Conservation (phyloP, 192 early-diverging fungal species). For the Podila epicladia region DNA sequence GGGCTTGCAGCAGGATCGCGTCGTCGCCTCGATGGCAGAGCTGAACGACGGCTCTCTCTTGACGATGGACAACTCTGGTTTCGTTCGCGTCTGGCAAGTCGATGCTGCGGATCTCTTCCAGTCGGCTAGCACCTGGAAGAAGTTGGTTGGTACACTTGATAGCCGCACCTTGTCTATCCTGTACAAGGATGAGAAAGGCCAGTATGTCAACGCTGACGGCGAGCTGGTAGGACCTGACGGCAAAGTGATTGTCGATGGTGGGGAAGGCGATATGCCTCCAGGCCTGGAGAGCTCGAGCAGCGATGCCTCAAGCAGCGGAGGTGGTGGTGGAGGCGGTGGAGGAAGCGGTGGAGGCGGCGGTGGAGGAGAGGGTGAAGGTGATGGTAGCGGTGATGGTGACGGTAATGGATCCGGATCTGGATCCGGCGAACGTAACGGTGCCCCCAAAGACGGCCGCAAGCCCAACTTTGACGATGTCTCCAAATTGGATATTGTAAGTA, state of each 20-base stretch:
- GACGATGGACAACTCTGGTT: constrained; percentile 68
- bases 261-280: constrained; percentile 26
- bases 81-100: constrained; percentile 68
- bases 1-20: constrained; percentile 53
- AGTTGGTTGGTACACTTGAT: constrained; percentile 66
- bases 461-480: constrained; percentile 66
- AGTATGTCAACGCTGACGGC: constrained; percentile 29
- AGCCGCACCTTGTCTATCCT: constrained; percentile 61
- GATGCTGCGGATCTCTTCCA: constrained; percentile 61
- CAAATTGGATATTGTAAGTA: constrained; percentile 61
- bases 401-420: constrained; percentile 58
- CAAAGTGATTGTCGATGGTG: constrained; percentile 3
- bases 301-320: constrained; percentile 21
- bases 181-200: constrained; percentile 60
- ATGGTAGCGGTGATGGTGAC: constrained; percentile 55
- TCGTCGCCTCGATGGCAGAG: constrained; percentile 61
- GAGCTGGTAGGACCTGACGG: constrained; percentile 27
- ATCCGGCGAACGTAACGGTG: constrained; percentile 52
- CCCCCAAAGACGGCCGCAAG: constrained; percentile 60
- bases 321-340: constrained; percentile 43
- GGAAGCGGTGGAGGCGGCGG: constrained; percentile 47
- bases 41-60: constrained; percentile 60
- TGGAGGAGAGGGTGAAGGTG: constrained; percentile 48
- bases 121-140: constrained; percentile 67
- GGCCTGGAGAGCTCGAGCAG: constrained; percentile 25